Evolutionary conservation across 495 filamentous ascomycete genomes (phyloP).

Genomic region (Annulohypoxylon stygium): DNA sequence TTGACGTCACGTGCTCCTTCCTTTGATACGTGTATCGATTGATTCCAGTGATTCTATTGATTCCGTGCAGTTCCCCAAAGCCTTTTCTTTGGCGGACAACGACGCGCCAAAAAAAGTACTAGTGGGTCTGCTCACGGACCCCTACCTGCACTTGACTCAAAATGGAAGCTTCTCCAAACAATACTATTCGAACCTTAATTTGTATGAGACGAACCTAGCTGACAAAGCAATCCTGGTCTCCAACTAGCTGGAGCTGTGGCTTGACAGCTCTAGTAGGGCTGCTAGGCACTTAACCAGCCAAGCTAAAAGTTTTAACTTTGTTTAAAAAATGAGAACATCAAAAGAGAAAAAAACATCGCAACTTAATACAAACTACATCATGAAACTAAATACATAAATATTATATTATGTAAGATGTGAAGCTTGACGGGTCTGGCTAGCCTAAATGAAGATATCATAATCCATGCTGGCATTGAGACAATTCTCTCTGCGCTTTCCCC

Average conservation of each 20-base stretch:
- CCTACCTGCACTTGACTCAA: background rate
- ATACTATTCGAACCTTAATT: background rate
- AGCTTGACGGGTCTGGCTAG: background rate
- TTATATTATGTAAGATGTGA: background rate
- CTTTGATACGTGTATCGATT: conserved; percentile 7
- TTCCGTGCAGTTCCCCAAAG: background rate
- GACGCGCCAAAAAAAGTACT: background rate
- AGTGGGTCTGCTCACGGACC: background rate
- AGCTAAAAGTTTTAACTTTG: background rate
- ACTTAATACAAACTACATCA: background rate
- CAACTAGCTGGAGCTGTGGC: background rate
- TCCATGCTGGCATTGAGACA: conserved; percentile 24
- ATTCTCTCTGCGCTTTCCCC: conserved; percentile 1
- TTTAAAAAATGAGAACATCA: background rate
- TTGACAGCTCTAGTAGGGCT: background rate
- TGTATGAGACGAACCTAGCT: background rate
- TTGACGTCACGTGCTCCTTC: background rate
- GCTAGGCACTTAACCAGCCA: background rate
- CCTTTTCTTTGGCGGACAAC: background rate
- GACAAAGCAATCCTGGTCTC: background rate
- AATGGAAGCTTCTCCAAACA: background rate
- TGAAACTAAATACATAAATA: background rate
- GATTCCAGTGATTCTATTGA: background rate
- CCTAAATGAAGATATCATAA: background rate
- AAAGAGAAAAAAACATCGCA: background rate